phyloP scores from a whole-genome alignment of 73 alveolate species.

The Paraurostyla sp. region DNA sequence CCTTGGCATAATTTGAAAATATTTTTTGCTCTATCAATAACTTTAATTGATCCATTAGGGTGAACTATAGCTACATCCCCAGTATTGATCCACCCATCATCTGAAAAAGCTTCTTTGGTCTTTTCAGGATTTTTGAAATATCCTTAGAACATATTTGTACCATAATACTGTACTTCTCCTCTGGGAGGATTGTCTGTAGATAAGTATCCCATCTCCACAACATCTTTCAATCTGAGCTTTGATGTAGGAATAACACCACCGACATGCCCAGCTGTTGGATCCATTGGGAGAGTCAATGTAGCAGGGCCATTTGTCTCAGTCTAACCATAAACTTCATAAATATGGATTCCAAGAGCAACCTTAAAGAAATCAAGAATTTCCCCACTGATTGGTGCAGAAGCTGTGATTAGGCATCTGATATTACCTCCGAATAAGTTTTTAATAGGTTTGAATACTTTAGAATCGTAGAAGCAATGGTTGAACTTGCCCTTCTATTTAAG shows the following conservation, averaged over 20 bases:
- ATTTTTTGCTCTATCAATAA: slow-evolving; percentile 89
- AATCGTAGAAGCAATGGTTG: slow-evolving; percentile 51
- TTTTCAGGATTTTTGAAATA: slow-evolving; percentile 77
- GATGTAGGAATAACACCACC: slow-evolving; percentile 72
- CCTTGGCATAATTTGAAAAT: slow-evolving; percentile 90
- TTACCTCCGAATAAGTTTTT: slow-evolving; percentile 74
- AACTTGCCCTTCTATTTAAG: slow-evolving; percentile 67
- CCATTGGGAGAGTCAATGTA: slow-evolving; percentile 63
- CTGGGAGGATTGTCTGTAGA: slow-evolving; percentile 77
- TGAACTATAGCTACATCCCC: slow-evolving; percentile 84
- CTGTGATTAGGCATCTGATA: slow-evolving; percentile 65
- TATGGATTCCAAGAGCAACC: slow-evolving; percentile 64
- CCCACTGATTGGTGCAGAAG: slow-evolving; percentile 74
- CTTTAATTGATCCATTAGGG: slow-evolving; percentile 81
- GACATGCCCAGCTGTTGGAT: slow-evolving; percentile 68
- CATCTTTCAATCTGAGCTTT: slow-evolving; percentile 78
- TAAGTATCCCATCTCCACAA: slow-evolving; percentile 84
- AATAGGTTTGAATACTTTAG: slow-evolving; percentile 62
- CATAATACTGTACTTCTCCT: slow-evolving; percentile 81
- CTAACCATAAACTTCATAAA: slow-evolving; percentile 83
- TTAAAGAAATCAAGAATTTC: slow-evolving; percentile 68
- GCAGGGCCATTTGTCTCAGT: slow-evolving; percentile 82
- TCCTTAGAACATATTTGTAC: slow-evolving; percentile 77
- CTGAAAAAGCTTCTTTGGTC: slow-evolving; percentile 77
- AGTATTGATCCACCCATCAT: slow-evolving; percentile 84